Evolutionary conservation across 768 basidiomycete genomes (phyloP).

Genomic region (Russula emetica): DNA sequence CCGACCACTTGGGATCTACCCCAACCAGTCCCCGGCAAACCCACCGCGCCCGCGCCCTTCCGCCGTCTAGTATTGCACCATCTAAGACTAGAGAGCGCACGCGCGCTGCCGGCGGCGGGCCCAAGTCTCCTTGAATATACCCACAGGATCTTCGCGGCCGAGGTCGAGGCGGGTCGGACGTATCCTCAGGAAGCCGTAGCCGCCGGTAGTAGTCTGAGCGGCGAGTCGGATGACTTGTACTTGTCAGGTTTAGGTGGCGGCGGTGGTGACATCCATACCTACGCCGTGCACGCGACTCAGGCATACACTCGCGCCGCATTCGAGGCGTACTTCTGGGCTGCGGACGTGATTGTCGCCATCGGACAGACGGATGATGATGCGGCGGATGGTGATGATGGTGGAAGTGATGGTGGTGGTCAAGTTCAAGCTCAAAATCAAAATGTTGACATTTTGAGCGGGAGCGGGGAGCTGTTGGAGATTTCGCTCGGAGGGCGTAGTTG

Average conservation of each 20-base stretch:
- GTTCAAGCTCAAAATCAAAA: background rate
- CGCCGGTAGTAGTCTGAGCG: no score
- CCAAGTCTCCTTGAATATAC: slow-evolving; percentile 59
- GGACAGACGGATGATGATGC: slow-evolving; percentile 14
- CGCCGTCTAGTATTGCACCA: slow-evolving; percentile 32
- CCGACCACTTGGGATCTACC: slow-evolving; percentile 46
- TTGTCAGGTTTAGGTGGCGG: no score
- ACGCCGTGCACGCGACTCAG: no score
- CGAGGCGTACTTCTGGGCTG: slow-evolving; percentile 71
- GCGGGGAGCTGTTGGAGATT: slow-evolving; percentile 38
- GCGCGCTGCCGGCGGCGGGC: slow-evolving; percentile 19
- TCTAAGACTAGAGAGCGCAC: slow-evolving; percentile 35
- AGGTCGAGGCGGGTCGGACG: slow-evolving; percentile 70
- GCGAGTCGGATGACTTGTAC: background rate
- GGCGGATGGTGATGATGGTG: background rate
- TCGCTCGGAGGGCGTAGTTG: slow-evolving; percentile 52
- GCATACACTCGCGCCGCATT: slow-evolving; percentile 49
- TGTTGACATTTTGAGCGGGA: no score
- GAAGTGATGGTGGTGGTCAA: background rate
- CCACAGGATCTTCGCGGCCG: slow-evolving; percentile 59
- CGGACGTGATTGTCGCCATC: slow-evolving; percentile 71
- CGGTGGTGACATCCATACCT: no score
- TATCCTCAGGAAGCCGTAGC: slow-evolving; percentile 70
- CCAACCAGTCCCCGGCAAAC: slow-evolving; percentile 26
- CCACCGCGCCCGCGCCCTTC: slow-evolving; percentile 34